Evolutionary conservation across 2,329 filamentous ascomycete genomes (phyloP).

Genomic region (Xylariales sp.): DNA sequence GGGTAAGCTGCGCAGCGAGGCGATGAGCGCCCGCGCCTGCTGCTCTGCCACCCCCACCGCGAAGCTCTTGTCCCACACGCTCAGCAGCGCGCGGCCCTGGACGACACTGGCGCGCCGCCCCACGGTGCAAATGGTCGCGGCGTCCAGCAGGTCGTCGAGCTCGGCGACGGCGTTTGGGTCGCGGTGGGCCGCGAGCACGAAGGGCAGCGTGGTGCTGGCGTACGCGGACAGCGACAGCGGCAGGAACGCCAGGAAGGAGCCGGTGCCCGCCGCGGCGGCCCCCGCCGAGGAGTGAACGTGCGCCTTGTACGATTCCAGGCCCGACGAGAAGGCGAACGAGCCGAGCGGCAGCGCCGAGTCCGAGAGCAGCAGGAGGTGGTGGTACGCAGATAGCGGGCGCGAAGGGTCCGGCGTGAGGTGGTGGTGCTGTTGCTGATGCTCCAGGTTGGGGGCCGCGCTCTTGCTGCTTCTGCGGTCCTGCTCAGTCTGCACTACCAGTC

Average conservation of each 20-base stretch:
- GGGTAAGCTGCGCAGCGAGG: not conserved
- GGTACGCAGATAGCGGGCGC: constrained; percentile 30
- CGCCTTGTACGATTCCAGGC: constrained; percentile 76
- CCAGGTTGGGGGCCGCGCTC: not conserved
- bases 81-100: constrained; percentile 70
- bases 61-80: constrained; percentile 73
- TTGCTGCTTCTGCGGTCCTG: constrained; percentile 6
- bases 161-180: constrained; percentile 43
- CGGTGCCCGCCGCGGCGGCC: constrained; percentile 19
- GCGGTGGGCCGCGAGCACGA: constrained; percentile 65
- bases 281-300: too few relatives aligned
- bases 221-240: constrained; percentile 66
- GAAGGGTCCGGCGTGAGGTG: constrained; percentile 5
- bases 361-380: constrained; percentile 72
- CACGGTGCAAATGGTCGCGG: constrained; percentile 73
- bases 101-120: constrained; percentile 69
- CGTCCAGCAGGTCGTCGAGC: constrained; percentile 74
- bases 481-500: constrained; percentile 11
- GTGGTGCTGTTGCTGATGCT: too few relatives aligned
- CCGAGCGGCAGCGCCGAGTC: constrained; percentile 80
- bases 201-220: constrained; percentile 69
- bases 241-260: constrained; percentile 63
- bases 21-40: constrained; percentile 17
- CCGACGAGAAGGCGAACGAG: constrained; percentile 83
- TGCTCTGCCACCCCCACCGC: constrained; percentile 1